These are phyloP conservation scores for Calvatia gigantea DNA, from an alignment of 768 basidiomycete species.

Conservation along the genomic window DNA sequence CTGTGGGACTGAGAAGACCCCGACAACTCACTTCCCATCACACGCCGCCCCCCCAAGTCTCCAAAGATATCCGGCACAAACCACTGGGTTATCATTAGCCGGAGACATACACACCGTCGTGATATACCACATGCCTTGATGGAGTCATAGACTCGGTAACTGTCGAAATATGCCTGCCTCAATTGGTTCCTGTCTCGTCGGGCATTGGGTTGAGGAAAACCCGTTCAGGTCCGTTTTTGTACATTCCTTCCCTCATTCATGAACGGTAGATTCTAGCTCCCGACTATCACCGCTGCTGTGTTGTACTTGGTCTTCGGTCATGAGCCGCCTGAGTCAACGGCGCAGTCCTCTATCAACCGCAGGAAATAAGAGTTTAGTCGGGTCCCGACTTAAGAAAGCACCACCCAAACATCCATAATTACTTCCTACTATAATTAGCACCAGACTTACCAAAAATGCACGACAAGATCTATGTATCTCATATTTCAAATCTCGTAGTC, in stretches of 20 bases:
- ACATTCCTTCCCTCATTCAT: neutral
- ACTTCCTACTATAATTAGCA: conserved; percentile 9
- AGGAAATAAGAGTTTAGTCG: neutral
- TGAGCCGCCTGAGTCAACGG: too few relatives aligned
- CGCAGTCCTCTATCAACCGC: too few relatives aligned
- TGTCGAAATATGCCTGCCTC: neutral
- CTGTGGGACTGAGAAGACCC: conserved; percentile 7
- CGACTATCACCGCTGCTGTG: neutral
- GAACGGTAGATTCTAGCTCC: neutral
- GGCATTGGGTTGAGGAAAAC: neutral
- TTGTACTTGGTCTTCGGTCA: too few relatives aligned
- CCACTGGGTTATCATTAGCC: neutral
- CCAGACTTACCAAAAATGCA: neutral
- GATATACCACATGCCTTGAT: neutral
- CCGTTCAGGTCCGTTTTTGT: neutral
- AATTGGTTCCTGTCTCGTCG: neutral
- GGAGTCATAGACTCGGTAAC: neutral
- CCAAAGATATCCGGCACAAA: neutral
- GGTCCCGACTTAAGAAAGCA: neutral
- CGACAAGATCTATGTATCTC: neutral
- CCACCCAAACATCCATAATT: neutral
- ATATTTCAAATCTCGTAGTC: neutral
- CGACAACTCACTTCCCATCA: neutral
- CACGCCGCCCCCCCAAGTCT: neutral
- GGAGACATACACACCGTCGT: neutral